These are phyloP conservation scores for Sporothrix variecibatus DNA, from an alignment of 2,329 filamentous ascomycete genomes.

Conservation along the genomic window DNA sequence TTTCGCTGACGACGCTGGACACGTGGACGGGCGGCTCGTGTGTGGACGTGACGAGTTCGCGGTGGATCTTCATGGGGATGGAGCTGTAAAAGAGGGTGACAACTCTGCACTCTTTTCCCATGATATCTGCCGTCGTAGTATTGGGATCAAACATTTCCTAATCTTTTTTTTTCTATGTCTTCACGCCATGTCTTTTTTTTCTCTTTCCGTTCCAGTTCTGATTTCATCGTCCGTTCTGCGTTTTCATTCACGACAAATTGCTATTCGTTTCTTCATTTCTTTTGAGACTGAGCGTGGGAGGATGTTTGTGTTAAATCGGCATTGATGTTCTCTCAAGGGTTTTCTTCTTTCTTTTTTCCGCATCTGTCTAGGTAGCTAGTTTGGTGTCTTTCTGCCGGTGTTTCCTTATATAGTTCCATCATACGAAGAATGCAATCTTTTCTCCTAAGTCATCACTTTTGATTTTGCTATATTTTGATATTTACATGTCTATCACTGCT, in stretches of 20 bases:
- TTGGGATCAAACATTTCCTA: neutral
- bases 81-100: conserved; percentile 61
- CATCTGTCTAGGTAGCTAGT: neutral
- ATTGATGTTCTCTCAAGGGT: neutral
- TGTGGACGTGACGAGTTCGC: conserved; percentile 59
- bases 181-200: neutral
- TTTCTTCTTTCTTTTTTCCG: neutral
- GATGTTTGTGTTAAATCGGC: neutral
- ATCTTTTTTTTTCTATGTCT: neutral
- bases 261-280: neutral
- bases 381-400: neutral
- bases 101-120: neutral
- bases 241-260: neutral
- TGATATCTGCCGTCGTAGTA: neutral
- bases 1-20: conserved; percentile 78
- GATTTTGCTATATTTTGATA: neutral
- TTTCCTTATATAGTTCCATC: neutral
- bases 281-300: neutral
- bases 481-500: conserved; percentile 14
- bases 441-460: neutral
- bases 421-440: neutral
- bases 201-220: neutral
- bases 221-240: conserved; percentile 19
- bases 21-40: conserved; percentile 64
- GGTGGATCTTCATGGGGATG: conserved; percentile 88